Conservation (phyloP, 371 early-diverging fungal genomes). For the Saksenaea oblongispora region DNA sequence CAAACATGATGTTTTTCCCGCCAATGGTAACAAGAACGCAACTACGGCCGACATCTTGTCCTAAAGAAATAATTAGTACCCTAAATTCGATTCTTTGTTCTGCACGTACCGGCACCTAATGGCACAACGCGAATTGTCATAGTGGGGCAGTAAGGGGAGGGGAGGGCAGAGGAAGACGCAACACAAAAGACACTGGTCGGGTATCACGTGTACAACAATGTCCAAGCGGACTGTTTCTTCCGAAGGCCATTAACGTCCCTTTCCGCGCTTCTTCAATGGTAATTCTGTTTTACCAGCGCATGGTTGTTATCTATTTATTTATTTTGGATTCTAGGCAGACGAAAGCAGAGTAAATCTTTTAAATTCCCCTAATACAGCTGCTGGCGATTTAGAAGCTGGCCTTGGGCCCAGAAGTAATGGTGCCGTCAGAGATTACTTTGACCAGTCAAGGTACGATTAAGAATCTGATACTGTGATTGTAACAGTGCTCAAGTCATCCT, state of each 20-base stretch:
- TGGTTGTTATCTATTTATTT: neutral
- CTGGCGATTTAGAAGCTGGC: slow-evolving; percentile 26
- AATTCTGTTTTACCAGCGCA: neutral
- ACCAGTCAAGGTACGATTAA: slow-evolving; percentile 41
- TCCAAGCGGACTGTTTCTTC: no score
- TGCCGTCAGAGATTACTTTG: slow-evolving; percentile 42
- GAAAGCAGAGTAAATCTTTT: slow-evolving; percentile 25
- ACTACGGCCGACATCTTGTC: slow-evolving; percentile 92
- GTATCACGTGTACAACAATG: no score
- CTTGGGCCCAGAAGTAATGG: neutral
- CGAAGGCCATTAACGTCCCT: no score
- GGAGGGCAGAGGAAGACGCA: neutral
- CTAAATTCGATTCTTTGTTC: slow-evolving; percentile 19
- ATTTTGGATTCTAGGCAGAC: slow-evolving; percentile 17
- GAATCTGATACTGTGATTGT: neutral
- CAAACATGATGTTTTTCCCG: slow-evolving; percentile 94
- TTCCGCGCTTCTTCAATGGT: neutral
- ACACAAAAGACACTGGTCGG: no score
- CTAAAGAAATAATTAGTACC: slow-evolving; percentile 32
- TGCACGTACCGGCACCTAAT: slow-evolving; percentile 47
- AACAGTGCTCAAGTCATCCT: slow-evolving; percentile 72
- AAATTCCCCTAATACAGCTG: slow-evolving; percentile 18
- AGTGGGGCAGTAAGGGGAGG: neutral
- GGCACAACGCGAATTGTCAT: slow-evolving; percentile 58
- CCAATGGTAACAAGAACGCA: slow-evolving; percentile 91